phyloP scores from a whole-genome alignment of 2,329 filamentous ascomycete genomes.

The Aplosporella prunicola region DNA sequence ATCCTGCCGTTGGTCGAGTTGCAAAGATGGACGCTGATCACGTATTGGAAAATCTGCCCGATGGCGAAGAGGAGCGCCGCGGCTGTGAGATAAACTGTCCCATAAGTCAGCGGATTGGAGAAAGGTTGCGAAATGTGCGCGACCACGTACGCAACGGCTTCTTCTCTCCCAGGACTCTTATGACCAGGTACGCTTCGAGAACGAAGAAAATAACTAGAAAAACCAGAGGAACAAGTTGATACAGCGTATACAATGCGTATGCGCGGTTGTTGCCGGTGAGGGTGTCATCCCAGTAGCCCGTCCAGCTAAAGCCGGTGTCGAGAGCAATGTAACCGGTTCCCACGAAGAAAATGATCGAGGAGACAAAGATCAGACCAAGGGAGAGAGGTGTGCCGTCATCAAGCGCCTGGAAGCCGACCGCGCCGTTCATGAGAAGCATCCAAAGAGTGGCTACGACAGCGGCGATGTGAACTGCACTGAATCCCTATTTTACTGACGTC shows the following conservation, averaged over 20 bases:
- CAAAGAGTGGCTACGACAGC: constrained; percentile 81
- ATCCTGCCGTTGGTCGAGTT: constrained; percentile 73
- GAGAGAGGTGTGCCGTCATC: constrained; percentile 89
- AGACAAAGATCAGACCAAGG: constrained; percentile 62
- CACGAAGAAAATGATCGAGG: constrained; percentile 64
- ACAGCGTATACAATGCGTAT: constrained; percentile 86
- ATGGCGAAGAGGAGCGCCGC: constrained; percentile 78
- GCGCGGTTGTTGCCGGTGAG: constrained; percentile 49
- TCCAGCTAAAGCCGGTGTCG: constrained; percentile 84
- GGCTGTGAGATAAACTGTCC: constrained; percentile 59
- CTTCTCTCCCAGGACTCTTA: constrained; percentile 76
- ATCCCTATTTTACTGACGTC: too few relatives aligned
- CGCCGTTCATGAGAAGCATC: constrained; percentile 83
- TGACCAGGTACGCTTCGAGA: constrained; percentile 72
- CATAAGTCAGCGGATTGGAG: not conserved
- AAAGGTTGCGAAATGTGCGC: not conserved
- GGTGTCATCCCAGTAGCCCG: constrained; percentile 57
- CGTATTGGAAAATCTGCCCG: constrained; percentile 93
- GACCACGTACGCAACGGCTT: constrained; percentile 69
- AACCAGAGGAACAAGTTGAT: constrained; percentile 78
- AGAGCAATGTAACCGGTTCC: constrained; percentile 93
- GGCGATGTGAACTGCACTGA: constrained; percentile 82
- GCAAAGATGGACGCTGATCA: constrained; percentile 85
- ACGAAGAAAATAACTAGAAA: constrained; percentile 83
- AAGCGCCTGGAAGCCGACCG: constrained; percentile 86